Evolutionary conservation across 2,329 filamentous ascomycete genomes (phyloP), one percentile per base, ranked within the genome.

Genomic region (Aspergillus neotritici): DNA sequence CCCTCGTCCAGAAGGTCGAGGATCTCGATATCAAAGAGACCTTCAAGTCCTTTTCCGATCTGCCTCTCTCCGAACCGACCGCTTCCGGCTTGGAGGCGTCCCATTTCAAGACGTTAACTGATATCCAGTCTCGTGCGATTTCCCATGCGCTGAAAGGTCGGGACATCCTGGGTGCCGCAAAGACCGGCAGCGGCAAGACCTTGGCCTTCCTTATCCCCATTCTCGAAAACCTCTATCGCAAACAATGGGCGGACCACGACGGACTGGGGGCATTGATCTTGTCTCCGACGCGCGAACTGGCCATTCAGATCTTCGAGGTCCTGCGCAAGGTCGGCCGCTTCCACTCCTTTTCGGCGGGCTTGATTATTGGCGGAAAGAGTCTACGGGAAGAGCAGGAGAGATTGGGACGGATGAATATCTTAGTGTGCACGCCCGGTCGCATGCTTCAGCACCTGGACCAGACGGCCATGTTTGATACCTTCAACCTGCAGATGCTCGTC

Each of bases 391-490:
- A 98, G 69, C 82, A 87, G 16, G 87, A 94, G 55, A 79, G 90
- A 29, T 64, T 98, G 47, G 80, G 81, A 3, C 80, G 88, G 51
- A 97, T 98, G 91, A 98, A 97, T 63, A 97, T 98, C 37, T 71
- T 98, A 17, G 88, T 98, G 8, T 94, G 90, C 60, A 98, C 93
- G 1, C 93, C 93, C 0, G 93, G 93, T 2, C 81, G 93, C 30
- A 94, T 98, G 77, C 71, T 97, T 55, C 93, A 98, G 67, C 93
- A 98, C 66, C 74, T 98, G 58, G 91, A 94, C 59, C 90, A 96
- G 71, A 97, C 91, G 0, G 87, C 88, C 1, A 82, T 84, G 13
- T 86, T 98, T 61, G 88, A 91, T 52, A 86, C 91, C 50, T 85
- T 93, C 63, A 93, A 94, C 62, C 66, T 98, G 51, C 87, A 94